Evolutionary conservation across 2,329 filamentous ascomycete species (phyloP).

Genomic region (Colletotrichum melonis): DNA sequence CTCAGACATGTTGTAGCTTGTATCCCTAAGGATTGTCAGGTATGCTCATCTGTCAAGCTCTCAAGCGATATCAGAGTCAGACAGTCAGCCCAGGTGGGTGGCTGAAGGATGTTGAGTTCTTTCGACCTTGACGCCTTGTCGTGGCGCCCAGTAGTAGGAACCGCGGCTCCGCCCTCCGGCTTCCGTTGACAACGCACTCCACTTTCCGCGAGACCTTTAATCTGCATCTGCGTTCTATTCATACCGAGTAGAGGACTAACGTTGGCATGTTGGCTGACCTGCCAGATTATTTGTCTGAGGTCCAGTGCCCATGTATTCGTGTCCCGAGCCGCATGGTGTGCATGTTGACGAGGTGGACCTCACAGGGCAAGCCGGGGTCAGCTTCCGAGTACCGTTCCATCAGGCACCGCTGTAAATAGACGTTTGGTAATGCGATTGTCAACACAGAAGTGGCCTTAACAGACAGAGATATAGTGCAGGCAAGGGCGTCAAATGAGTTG

Average conservation of each 20-base stretch:
- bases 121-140: background rate
- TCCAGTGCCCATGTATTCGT: background rate
- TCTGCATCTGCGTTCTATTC: background rate
- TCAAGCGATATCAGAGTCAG: background rate
- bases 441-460: background rate
- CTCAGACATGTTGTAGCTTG: background rate
- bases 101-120: background rate
- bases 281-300: background rate
- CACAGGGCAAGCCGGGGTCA: background rate
- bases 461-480: background rate
- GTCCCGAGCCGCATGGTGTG: constrained; percentile 19
- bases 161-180: constrained; percentile 14
- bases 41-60: constrained; percentile 9
- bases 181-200: constrained; percentile 5
- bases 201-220: background rate
- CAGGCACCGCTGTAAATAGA: constrained; percentile 1
- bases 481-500: background rate
- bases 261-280: background rate
- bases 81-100: background rate
- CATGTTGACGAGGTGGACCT: constrained; percentile 5
- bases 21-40: no score
- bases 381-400: constrained; percentile 5
- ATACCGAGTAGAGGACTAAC: background rate
- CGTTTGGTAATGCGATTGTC: background rate
- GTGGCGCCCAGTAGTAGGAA: background rate